Percentiles rank a stretch among this genome's conserved stretches.
phyloP scores from a whole-genome alignment of 2,329 filamentous ascomycete species.

The Aspergillus arachidicola region DNA sequence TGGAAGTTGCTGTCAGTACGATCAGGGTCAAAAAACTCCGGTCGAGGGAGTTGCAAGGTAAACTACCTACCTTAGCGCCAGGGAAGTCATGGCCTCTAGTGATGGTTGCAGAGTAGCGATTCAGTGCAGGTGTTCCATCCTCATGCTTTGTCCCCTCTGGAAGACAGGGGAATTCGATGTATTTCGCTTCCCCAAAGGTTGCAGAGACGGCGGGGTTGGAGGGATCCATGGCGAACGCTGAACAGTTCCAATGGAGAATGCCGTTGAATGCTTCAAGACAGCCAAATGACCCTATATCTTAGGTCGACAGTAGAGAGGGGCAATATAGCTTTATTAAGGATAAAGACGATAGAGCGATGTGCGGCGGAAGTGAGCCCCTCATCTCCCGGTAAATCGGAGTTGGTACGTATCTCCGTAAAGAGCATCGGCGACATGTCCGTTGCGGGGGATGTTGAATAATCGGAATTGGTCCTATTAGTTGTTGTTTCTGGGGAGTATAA shows the following conservation, averaged over 20 bases:
- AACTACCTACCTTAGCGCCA: constrained; percentile 70
- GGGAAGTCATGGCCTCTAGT: constrained; percentile 89
- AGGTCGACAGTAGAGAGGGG: background rate
- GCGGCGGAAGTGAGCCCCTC: constrained; percentile 6
- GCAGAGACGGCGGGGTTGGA: constrained; percentile 23
- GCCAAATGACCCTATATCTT: background rate
- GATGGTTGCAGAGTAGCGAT: constrained; percentile 81
- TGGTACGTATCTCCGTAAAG: constrained; percentile 4
- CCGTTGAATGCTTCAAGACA: background rate
- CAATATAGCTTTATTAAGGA: background rate
- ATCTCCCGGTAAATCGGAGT: constrained; percentile 24
- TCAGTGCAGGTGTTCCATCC: constrained; percentile 69
- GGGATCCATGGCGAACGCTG: constrained; percentile 25
- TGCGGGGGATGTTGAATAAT: constrained; percentile 9
- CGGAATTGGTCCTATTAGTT: constrained; percentile 4
- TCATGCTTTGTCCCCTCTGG: constrained; percentile 52
- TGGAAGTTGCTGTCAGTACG: background rate
- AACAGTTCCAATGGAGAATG: background rate
- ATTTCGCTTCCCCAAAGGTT: constrained; percentile 50
- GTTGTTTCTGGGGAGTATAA: background rate
- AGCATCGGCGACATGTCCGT: constrained; percentile 12
- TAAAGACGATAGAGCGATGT: constrained; percentile 1
- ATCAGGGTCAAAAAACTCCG: background rate
- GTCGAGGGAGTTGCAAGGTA: background rate
- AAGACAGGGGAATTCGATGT: constrained; percentile 60